Percentiles rank a stretch among this genome's conserved stretches.
Evolutionary conservation across 306 rosid genomes (phyloP).

Genomic region (Cajanus cajan): DNA sequence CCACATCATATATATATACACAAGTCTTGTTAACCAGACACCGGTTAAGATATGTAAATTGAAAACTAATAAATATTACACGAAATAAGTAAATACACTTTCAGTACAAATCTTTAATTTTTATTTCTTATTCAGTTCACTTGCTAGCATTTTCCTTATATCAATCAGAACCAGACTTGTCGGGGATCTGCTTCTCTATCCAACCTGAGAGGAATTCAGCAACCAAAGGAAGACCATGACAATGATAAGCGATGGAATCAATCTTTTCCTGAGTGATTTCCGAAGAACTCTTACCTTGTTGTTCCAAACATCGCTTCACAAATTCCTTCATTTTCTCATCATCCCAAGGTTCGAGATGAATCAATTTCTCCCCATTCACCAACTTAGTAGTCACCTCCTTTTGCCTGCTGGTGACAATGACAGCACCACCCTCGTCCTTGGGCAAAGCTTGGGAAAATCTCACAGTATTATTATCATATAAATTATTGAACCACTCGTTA

Average conservation of each 20-base stretch:
- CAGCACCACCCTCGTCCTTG: background rate
- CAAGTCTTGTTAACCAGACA: too few relatives aligned
- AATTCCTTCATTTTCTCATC: background rate
- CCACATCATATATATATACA: background rate
- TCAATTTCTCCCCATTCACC: background rate
- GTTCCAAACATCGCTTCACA: background rate
- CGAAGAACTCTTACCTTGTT: background rate
- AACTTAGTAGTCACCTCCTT: background rate
- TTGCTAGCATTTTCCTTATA: too few relatives aligned
- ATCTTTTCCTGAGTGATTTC: background rate
- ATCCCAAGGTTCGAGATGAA: background rate
- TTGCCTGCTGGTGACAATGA: conserved; percentile 5
- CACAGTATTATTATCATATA: background rate
- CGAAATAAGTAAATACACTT: too few relatives aligned
- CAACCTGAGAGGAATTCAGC: background rate
- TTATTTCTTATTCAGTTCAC: too few relatives aligned
- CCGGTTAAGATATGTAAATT: too few relatives aligned
- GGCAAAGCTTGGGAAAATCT: background rate
- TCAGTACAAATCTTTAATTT: too few relatives aligned
- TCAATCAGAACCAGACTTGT: background rate
- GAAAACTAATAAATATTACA: too few relatives aligned
- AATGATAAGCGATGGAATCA: background rate
- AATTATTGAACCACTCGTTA: background rate
- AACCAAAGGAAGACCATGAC: conserved; percentile 14
- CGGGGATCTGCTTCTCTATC: background rate